phyloP scores from a whole-genome alignment of 805 yeast species.

The Saccharomycopsis synnaedendra region DNA sequence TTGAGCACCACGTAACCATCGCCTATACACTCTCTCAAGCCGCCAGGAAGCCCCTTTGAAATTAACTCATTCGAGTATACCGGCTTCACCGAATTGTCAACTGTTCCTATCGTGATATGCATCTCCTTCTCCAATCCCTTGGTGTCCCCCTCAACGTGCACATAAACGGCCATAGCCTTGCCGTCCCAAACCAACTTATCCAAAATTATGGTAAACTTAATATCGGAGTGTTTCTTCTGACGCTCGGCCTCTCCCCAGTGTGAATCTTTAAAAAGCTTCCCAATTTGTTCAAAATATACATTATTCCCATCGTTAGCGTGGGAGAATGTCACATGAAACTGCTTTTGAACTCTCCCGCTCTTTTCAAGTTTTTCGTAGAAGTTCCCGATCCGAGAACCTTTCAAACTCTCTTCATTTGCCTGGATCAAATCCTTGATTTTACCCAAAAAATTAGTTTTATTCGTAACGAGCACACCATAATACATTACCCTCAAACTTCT shows the following conservation, averaged over 20 bases:
- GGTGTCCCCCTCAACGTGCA: slow-evolving; percentile 22
- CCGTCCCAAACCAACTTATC: slow-evolving; percentile 37
- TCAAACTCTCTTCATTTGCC: neutral
- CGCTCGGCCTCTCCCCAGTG: neutral
- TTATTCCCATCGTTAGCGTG: slow-evolving; percentile 28
- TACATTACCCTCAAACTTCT: slow-evolving; percentile 1
- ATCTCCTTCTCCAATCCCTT: slow-evolving; percentile 25
- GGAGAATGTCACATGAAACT: slow-evolving; percentile 59
- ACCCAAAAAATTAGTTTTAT: neutral
- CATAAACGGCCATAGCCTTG: slow-evolving; percentile 43
- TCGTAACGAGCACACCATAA: slow-evolving; percentile 7
- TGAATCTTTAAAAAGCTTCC: neutral
- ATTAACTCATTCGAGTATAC: slow-evolving; percentile 37
- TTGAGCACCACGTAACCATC: too few relatives aligned
- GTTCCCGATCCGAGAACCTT: neutral
- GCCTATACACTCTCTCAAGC: too few relatives aligned
- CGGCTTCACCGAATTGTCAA: slow-evolving; percentile 33
- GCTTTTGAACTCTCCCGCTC: slow-evolving; percentile 31
- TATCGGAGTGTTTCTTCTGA: slow-evolving; percentile 21
- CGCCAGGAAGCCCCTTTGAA: neutral
- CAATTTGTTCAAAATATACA: neutral
- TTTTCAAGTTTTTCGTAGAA: slow-evolving; percentile 19
- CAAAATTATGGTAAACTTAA: slow-evolving; percentile 23
- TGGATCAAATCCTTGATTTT: neutral
- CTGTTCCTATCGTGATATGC: slow-evolving; percentile 70